Base-by-base conservation (phyloP, 495 filamentous ascomycete species). In the Podospora pseudoanserina region DNA sequence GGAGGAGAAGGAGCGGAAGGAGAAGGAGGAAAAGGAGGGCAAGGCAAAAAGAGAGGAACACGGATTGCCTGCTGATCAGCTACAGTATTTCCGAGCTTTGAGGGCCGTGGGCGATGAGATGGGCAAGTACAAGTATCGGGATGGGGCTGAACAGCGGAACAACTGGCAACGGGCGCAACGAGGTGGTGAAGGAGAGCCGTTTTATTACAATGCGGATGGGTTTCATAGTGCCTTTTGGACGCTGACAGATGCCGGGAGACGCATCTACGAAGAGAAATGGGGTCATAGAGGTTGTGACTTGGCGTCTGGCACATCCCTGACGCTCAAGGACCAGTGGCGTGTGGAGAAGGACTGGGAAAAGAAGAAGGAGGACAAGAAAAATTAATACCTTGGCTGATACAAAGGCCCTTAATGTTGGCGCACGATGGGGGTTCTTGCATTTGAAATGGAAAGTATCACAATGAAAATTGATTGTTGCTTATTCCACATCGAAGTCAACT, bases 151-250 rank as follows among this genome's bases (percentile, higher is more conserved):
- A 4, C 74, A 75, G n/a, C 72, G 85, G 58, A 88, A 72, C 70
- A 80, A 71, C 30, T 89, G 87, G 87, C 87, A 88, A 68, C 71
- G 65, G 2, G 65, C 72, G 28, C 87, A 88, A 74, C 74, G 63
- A 3, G 86, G 87, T 4, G 87, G 86, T 0, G 69, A 84, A 61
- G 85, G 82, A 7, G 87, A 89, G 68, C 85, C 87, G 19, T 88
- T 83, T 64, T 86, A 85, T 67, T 68, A 83, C 19, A 83, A 87
- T 63, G 65, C 81, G 0, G 80, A 81, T 19, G 86, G 86, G 18
- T 88, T 89, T 68, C 79, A 83, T 27, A 74, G 68, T 4, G 85
- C 81, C 4, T 68, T 87, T 2, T 59, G 71, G 60, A 83, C 81
- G 74, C 78, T 80, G 71, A 82, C 84, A 58, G 81, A 87, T 28